Conservation (phyloP, 116 monocot species). For the Cymodocea nodosa region DNA sequence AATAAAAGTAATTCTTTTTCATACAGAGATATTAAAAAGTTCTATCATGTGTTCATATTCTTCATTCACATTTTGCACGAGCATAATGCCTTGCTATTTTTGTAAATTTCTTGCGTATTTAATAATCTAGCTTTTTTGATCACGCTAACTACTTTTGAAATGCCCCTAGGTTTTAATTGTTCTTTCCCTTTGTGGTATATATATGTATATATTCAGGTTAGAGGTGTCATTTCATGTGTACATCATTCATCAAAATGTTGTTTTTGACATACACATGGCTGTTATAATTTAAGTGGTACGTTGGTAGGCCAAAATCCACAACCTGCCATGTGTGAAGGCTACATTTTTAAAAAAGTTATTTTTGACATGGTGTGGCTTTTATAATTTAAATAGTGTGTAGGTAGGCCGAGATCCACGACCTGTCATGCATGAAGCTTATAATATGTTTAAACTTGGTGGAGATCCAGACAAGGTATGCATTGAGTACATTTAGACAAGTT, state of each 20-base stretch:
- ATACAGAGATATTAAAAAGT: too few species aligned
- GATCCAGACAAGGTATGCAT: slow-evolving; percentile 66
- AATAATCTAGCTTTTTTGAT: too few species aligned
- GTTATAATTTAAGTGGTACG: neutral
- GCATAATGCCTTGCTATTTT: too few species aligned
- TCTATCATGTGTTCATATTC: too few species aligned
- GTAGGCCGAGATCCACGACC: slow-evolving; percentile 77
- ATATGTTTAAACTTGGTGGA: slow-evolving; percentile 82
- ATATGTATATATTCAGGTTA: too few species aligned
- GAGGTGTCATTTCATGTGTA: too few species aligned
- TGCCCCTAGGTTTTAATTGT: too few species aligned
- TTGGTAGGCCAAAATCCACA: slow-evolving; percentile 77
- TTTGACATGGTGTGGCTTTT: neutral
- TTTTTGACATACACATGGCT: neutral
- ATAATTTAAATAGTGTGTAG: slow-evolving; percentile 18
- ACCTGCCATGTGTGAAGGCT: slow-evolving; percentile 79
- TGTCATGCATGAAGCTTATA: slow-evolving; percentile 83
- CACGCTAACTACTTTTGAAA: too few species aligned
- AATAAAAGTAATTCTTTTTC: too few species aligned
- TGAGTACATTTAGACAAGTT: neutral
- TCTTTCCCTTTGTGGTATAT: too few species aligned
- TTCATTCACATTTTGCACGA: too few species aligned
- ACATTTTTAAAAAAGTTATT: slow-evolving; percentile 42
- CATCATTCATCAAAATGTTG: neutral
- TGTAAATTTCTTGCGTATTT: too few species aligned